Base-by-base conservation (phyloP, 1,284 basidiomycete species). In the Tilletiaria anomala region DNA sequence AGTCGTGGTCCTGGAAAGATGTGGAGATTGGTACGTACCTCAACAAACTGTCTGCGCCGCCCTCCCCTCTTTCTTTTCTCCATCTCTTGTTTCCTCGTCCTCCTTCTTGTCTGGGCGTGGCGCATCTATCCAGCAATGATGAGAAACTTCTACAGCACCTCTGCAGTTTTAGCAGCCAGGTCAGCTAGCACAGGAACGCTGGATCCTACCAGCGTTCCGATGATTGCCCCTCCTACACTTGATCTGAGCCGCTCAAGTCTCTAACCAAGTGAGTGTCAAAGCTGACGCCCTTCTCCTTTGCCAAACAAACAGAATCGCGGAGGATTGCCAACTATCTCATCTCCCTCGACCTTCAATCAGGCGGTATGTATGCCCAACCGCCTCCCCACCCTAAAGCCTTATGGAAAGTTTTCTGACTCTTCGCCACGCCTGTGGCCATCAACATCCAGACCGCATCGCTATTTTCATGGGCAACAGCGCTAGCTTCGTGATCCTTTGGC, bases 381-480 rank as follows among this genome's bases (percentile, higher is more conserved):
- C 33, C 31, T n/a, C 15, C 16, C 19, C 21, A 16, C 6, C 15
- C 18, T 14, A 39, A 11, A 20, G 21, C 8, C 15, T 22, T 21
- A 39, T 15, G n/a, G 29, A 23, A 16, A 14, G 10, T 32, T 5
- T 31, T 31, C 3, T n/a, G n/a, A n/a, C n/a, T n/a, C n/a, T 8
- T 8, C 26, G 10, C 26, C 26, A 8, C 26, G 10, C 26, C 26
- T 29, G 21, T 8, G 10, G 10, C 26, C 26, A 8, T 8, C 26
- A 8, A 8, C 26, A 8, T 8, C 6, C 38, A 51, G 59, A 60
- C 29, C 57, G 57, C 18, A 45, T 63, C 6, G 56, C 56, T 40
- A 40, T 63, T 39, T 48, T 58, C 39, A 55, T 62, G 54, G 50
- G 52, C 44, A 63, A 63, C 49, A 53, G 50, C 34, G 53, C 54